Base-by-base conservation (phyloP, 495 filamentous ascomycete species). In the Neurospora intermedia region DNA sequence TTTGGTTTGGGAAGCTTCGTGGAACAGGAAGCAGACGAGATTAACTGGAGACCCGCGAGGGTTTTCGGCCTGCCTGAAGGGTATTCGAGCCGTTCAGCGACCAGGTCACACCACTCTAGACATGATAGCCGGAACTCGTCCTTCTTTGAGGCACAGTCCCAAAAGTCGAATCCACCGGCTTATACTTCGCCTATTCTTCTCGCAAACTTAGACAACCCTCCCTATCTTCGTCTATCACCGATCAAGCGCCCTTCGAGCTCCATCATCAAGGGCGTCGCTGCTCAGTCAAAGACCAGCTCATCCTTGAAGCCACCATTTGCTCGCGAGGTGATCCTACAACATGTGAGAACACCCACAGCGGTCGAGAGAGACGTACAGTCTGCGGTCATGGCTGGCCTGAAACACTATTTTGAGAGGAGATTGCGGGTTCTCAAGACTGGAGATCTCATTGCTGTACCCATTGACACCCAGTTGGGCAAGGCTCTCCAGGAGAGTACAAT, bases 241-340 rank as follows among this genome's bases (percentile, higher is more conserved):
- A 84, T 94, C 75, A 85, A 83, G 74, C 85, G 88, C 73, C 75
- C 82, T 2, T 59, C 82, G 3, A 79, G 82, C 31, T 77, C 78
- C 1, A 40, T 54, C 31, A 73, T 78, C 27, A 85, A 84, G 70
- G 77, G 81, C 2, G 75, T 70, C 11, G 42, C 54, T 1, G 54
- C 81, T 27, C 84, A 82, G 46, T 77, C 81, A 31, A 87, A 85
- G 73, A 86, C 89, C 72, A 83, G 85, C 70, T 83, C 80, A 39
- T 83, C 89, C 2, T 86, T 74, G 41, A 38, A 84, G 46, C 96
- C 96, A 0, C 96, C 94, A 3, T 86, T 91, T 72, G 96, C 96
- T 18, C 93, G 93, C 74, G 95, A 98, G 79, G 90, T 98, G 39
- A 97, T 92, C 1, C 81, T 99, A n/a, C 86, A 93, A 62, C 96